These are phyloP conservation scores for Sporothrix pallida DNA, from an alignment of 2,329 filamentous ascomycete species.

Conservation along the genomic window DNA sequence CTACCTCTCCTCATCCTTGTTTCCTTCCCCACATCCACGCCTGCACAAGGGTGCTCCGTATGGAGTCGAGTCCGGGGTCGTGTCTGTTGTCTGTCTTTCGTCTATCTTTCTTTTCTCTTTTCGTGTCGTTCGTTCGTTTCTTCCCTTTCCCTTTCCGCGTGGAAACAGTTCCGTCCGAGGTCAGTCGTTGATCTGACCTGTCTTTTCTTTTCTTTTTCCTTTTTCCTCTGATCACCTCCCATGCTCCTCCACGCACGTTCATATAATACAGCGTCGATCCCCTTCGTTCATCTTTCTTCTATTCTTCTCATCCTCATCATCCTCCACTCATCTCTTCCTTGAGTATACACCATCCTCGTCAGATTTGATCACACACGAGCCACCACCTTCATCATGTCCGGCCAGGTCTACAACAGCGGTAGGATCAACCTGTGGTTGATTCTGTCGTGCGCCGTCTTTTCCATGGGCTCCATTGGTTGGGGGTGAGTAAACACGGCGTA, in stretches of 20 bases:
- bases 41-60: conserved; percentile 20
- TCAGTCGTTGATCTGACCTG: neutral
- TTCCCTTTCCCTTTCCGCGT: neutral
- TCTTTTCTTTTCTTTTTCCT: neutral
- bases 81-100: neutral
- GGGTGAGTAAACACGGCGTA: conserved; percentile 19
- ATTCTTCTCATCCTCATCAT: neutral
- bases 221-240: neutral
- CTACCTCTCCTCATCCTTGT: neutral
- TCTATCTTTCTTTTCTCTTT: neutral
- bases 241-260: neutral
- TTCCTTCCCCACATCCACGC: conserved; percentile 20
- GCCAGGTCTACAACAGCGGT: conserved; percentile 1
- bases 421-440: conserved; percentile 35
- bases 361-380: neutral
- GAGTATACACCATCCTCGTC: neutral
- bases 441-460: conserved; percentile 35
- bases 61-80: conserved; percentile 20
- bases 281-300: neutral
- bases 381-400: conserved; percentile 10
- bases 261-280: conserved; percentile 26
- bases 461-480: conserved; percentile 37
- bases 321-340: neutral
- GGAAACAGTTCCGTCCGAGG: neutral
- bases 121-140: neutral